Evolutionary conservation across 2,329 filamentous ascomycete genomes (phyloP).

Genomic region (Clonostachys sp.): DNA sequence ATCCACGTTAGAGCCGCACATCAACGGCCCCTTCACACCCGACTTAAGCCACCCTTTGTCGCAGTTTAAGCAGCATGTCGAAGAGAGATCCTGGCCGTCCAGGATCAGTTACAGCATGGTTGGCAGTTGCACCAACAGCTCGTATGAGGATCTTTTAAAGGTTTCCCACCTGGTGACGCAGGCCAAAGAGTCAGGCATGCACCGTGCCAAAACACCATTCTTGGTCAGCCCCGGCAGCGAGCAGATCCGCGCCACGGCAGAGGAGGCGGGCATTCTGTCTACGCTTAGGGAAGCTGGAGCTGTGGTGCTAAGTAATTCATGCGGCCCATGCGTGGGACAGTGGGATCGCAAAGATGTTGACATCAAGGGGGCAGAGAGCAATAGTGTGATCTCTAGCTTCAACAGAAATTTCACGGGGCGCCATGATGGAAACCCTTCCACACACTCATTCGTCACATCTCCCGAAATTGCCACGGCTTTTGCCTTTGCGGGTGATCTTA

Average conservation of each 20-base stretch:
- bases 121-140: conserved; percentile 27
- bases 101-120: conserved; percentile 20
- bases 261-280: conserved; percentile 18
- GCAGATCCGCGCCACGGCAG: conserved; percentile 21
- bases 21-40: conserved; percentile 27
- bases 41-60: conserved; percentile 24
- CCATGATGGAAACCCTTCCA: conserved; percentile 32
- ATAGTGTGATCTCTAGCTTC: conserved; percentile 25
- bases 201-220: conserved; percentile 18
- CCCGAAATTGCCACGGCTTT: conserved; percentile 38
- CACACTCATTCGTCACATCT: conserved; percentile 41
- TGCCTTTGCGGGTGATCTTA: conserved; percentile 29
- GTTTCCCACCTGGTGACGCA: conserved; percentile 18
- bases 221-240: conserved; percentile 25
- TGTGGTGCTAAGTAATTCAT: conserved; percentile 22
- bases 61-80: conserved; percentile 14
- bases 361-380: conserved; percentile 13
- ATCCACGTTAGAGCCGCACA: conserved; percentile 21
- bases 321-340: conserved; percentile 25
- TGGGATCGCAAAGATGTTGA: conserved; percentile 25
- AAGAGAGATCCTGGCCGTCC: conserved; percentile 19
- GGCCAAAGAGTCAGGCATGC: conserved; percentile 18
- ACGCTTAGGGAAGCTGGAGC: conserved; percentile 18
- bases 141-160: conserved; percentile 25
- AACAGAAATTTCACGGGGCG: conserved; percentile 29